Base-by-base conservation (phyloP, 106 monocot genomes). In the Ottelia alismoides region DNA sequence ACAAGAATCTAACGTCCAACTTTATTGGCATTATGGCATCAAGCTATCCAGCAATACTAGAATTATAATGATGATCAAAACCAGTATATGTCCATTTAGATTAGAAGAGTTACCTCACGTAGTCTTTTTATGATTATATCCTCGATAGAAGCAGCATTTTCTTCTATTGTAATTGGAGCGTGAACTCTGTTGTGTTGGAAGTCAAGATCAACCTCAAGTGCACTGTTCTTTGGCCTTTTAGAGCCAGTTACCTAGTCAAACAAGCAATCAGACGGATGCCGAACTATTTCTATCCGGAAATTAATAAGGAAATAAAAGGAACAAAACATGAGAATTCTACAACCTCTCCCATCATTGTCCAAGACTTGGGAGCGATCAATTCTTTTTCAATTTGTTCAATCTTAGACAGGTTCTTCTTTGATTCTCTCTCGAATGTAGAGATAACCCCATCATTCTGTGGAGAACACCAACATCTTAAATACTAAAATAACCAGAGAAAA, bases 311-410 rank as follows among this genome's bases (percentile, higher is more conserved):
- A 43, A 43, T 16, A 43, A 16, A 43, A 23, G 1, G 2, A 66
- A 29, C 46, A 20, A 35, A 66, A 54, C 20, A 11, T 45, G 21
- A 48, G 2, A 22, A 63, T 27, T 12, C n/a, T 31, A 51, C 20
- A 68, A 90, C 96, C 96, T 98, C 96, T 59, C 89, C 89, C 53
- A 66, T 70, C 96, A 98, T 98, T 53, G 85, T 82, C 96, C 96
- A 90, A 4, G 74, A 55, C 62, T 79, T 85, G 25, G 84, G 77
- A 45, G 80, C 96, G 65, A 98, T 57, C 28, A 73, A 81, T 73
- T 71, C 85, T 77, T 72, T 90, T 70, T 98, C 96, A 79, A 85
- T 79, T 60, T 82, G 56, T 20, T 82, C 79, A 70, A 98, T 98
- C 71, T 79, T 61, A 31, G 70, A 65, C 31, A 59, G 67, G 30